Base-by-base conservation (phyloP, 257 asterid genomes). In the Solanum virginianum region DNA sequence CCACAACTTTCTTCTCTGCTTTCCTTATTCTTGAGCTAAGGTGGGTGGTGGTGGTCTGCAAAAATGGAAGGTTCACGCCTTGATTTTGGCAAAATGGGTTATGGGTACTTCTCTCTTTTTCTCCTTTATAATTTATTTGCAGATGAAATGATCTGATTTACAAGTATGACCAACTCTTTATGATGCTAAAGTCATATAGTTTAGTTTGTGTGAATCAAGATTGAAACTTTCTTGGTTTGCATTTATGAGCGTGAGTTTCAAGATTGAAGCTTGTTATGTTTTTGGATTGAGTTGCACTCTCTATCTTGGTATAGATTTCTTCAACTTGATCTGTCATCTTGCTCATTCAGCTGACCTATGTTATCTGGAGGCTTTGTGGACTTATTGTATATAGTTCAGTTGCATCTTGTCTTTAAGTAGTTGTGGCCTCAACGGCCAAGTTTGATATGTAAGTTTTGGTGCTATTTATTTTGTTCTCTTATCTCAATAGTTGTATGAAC, bases 71-170 rank as follows among this genome's bases (percentile, higher is more conserved):
- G 89, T 86, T 88, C 57, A 88, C 97, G 99, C 68, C 97, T 90
- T 51, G 95, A 96, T 88, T 97, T 95, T 84, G 99, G 99, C 89
- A 95, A 93, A 95, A 95, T 95, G 99, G 99, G 98, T 85, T 94
- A 92, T 90, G 99, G 99, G 99, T 96, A 89, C 14, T 43, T 10
- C 55, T 86, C 69, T 69, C 81, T 32, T 56, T 84, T 26, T 49
- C 6, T 36, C 41, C 41, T 36, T 36, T 36, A 36, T n/a, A 45
- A 5, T 82, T 62, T 62, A 47, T 65, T 32, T 59, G 18, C 49
- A 83, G 7, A 15, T 74, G n/a, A 24, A 59, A 12, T 74, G 59
- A 45, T 74, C 17, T 74, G 81, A 74, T 24, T 15, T 69, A 36
- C 20, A 5, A 32, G 4, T 15, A 59, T 63, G 43, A 45, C n/a